Evolutionary conservation across 2,329 filamentous ascomycete species (phyloP), one percentile per base, ranked within the genome.

Genomic region (Drechslerella stenobrocha): DNA sequence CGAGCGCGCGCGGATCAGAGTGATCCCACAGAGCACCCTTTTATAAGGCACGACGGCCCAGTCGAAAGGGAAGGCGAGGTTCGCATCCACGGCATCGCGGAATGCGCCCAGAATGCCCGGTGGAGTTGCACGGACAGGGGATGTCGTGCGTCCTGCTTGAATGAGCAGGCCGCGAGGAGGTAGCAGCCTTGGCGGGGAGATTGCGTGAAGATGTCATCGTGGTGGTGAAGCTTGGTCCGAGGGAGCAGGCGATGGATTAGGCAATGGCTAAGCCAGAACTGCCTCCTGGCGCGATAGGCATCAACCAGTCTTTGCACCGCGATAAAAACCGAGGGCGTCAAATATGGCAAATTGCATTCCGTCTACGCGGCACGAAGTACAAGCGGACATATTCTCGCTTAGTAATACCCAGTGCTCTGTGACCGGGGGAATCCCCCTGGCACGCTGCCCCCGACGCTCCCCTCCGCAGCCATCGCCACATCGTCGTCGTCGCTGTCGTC

Each of bases 11-110:
- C 91, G 67, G 92, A 97, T 78, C 97, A 93, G 93, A 93, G 93
- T 0, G 95, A 97, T 74, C 93, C 97, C 78, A 83, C 93, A 76
- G 91, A 97, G 79, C 96, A 91, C 75, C 6, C n/a, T n/a, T 42
- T 42, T 42, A 42, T 18, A 42, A 7, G 76, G 97, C 81, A 86
- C 87, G 75, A 88, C 74, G 97, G 97, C 75, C 87, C 85, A 20
- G 4, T 35, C 30, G 44, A 46, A 56, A 60, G 44, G 55, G 63
- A 67, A 67, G 63, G 63, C 63, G 53, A n/a, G 50, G 56, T 67
- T 51, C 20, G n/a, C 15, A 32, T 34, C 48, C 24, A 60, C 34
- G 26, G 26, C 40, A 55, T 35, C 44, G 51, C 52, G 34, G 47
- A 35, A 53, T 52, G 37, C 51, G 52, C 55, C 30, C 40, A 35